phyloP scores from a whole-genome alignment of 306 rosid species.

The Prosopis cineraria region DNA sequence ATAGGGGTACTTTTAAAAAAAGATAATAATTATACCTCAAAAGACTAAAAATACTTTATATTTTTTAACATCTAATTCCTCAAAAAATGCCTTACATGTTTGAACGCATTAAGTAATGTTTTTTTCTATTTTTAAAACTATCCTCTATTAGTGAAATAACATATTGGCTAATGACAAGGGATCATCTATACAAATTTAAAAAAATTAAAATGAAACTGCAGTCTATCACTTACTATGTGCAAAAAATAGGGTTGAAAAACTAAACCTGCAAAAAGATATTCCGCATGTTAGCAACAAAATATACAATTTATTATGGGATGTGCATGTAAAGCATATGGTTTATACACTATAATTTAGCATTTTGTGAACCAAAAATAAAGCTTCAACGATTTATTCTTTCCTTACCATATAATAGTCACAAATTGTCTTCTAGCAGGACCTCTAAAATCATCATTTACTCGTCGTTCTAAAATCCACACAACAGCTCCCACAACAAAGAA shows the following conservation, averaged over 20 bases:
- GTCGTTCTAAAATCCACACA: conserved; percentile 80
- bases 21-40: too few relatives aligned
- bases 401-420: conserved; percentile 68
- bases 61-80: too few relatives aligned
- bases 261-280: conserved; percentile 52
- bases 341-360: background rate
- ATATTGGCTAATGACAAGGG: too few relatives aligned
- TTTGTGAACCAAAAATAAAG: background rate
- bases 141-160: too few relatives aligned
- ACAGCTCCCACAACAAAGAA: conserved; percentile 71
- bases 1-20: too few relatives aligned
- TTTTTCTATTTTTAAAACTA: too few relatives aligned
- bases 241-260: conserved; percentile 75
- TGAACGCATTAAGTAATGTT: too few relatives aligned
- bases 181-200: too few relatives aligned
- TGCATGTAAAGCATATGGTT: background rate
- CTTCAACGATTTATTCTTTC: background rate
- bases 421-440: conserved; percentile 70
- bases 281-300: conserved; percentile 8
- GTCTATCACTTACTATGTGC: conserved; percentile 64
- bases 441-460: conserved; percentile 71
- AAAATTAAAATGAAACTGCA: background rate
- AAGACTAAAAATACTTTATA: too few relatives aligned
- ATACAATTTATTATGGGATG: background rate
- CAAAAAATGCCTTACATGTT: too few relatives aligned